phyloP scores from a whole-genome alignment of 129 eudicot genomes.

The Heracleum sosnowskyi region DNA sequence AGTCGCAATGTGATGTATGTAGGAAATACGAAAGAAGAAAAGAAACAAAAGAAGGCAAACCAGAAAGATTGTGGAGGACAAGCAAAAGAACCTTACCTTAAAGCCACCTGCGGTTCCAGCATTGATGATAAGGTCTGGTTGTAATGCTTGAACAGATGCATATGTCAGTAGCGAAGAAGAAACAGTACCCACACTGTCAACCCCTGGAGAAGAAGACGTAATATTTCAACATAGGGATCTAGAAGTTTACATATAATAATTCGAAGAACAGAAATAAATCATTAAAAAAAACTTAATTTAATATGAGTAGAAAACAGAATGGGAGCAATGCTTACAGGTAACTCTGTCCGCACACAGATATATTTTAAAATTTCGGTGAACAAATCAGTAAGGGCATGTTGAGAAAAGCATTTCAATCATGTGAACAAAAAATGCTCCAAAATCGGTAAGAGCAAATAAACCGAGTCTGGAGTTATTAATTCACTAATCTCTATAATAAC shows the following conservation, averaged over 20 bases:
- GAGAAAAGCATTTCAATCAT: background rate
- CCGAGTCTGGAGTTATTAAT: background rate
- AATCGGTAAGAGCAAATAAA: background rate
- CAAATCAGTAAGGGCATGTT: background rate
- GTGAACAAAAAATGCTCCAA: background rate
- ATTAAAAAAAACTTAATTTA: background rate
- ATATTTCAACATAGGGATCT: background rate
- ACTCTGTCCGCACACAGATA: background rate
- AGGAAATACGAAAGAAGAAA: background rate
- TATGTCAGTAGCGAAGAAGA: constrained; percentile 89
- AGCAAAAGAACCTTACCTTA: constrained; percentile 43
- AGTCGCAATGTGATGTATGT: background rate
- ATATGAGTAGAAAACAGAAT: background rate
- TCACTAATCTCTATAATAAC: background rate
- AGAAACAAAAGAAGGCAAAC: background rate
- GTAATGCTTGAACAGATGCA: constrained; percentile 79
- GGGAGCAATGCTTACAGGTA: background rate
- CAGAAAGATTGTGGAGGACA: background rate
- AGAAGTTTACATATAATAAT: background rate
- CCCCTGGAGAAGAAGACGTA: constrained; percentile 42
- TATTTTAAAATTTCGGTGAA: background rate
- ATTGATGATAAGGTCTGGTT: constrained; percentile 93
- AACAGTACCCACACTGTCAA: constrained; percentile 89
- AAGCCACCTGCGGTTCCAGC: constrained; percentile 99
- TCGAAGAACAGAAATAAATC: background rate